These are phyloP conservation scores for Penicillium concentricum DNA, from an alignment of 2,329 filamentous ascomycete species.

Conservation along the genomic window DNA sequence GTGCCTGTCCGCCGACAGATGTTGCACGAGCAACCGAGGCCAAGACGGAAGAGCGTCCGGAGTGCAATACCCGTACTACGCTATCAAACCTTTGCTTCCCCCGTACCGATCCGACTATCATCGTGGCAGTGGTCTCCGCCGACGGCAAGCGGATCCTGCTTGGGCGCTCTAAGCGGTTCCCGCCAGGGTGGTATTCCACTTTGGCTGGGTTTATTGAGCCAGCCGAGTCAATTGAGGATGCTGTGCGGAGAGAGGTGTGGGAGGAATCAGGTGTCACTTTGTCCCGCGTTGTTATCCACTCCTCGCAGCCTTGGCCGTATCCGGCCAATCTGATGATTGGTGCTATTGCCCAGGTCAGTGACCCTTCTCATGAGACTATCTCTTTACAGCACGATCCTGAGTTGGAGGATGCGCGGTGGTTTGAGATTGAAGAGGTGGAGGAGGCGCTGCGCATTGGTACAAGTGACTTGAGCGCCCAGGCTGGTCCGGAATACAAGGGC, in stretches of 20 bases:
- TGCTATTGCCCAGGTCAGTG: constrained; percentile 77
- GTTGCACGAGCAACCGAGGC: constrained; percentile 32
- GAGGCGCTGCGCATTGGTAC: constrained; percentile 69
- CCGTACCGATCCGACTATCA: constrained; percentile 89
- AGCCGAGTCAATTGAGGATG: constrained; percentile 80
- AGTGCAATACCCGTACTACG: constrained; percentile 78
- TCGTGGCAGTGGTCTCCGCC: constrained; percentile 84
- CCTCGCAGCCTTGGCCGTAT: constrained; percentile 84
- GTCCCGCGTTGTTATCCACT: constrained; percentile 77
- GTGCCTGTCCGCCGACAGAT: constrained; percentile 46
- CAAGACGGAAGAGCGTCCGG: constrained; percentile 50
- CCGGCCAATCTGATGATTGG: constrained; percentile 83
- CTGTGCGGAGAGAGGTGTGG: constrained; percentile 80
- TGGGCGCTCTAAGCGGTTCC: constrained; percentile 81
- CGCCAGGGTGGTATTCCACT: constrained; percentile 81
- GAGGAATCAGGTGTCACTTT: constrained; percentile 78
- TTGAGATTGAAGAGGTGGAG: constrained; percentile 73
- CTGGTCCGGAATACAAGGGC: constrained; percentile 69
- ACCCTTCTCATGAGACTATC: constrained; percentile 76
- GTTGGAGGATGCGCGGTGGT: constrained; percentile 87
- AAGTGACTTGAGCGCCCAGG: constrained; percentile 63
- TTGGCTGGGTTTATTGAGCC: constrained; percentile 85
- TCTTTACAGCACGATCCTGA: constrained; percentile 85
- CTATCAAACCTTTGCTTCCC: constrained; percentile 91
- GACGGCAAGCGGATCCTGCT: constrained; percentile 77